Percentiles rank a stretch among this genome's conserved stretches.
Evolutionary conservation across 108 stramenopile genomes (phyloP).

Genomic region (Pseudonitzschia multiseries): DNA sequence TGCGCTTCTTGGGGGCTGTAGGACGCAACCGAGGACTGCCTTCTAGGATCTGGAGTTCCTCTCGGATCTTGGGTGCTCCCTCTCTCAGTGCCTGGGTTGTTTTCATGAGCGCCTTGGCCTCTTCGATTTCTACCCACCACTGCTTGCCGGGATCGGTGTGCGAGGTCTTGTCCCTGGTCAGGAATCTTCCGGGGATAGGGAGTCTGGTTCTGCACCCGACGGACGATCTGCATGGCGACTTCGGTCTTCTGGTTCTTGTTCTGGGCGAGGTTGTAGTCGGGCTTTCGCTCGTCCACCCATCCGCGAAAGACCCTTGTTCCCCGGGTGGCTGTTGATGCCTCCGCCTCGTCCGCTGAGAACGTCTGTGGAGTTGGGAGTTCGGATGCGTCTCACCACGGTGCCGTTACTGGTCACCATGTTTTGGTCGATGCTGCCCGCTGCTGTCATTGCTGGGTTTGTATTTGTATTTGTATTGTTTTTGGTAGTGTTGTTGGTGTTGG

Average conservation of each 20-base stretch:
- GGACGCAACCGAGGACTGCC: not conserved
- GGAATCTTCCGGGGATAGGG: conserved; percentile 74
- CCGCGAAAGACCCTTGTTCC: conserved; percentile 72
- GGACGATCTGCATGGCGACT: conserved; percentile 64
- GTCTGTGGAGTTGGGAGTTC: conserved; percentile 33
- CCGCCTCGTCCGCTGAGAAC: conserved; percentile 82
- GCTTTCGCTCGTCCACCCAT: conserved; percentile 69
- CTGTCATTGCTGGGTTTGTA: not conserved
- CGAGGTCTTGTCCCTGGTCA: conserved; percentile 45
- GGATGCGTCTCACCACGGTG: conserved; percentile 18
- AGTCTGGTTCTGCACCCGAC: conserved; percentile 37
- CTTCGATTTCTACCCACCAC: conserved; percentile 78
- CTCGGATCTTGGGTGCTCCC: conserved; percentile 78
- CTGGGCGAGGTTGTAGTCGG: conserved; percentile 67
- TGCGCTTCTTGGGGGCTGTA: not conserved
- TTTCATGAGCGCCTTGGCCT: conserved; percentile 71
- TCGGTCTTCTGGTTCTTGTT: conserved; percentile 69
- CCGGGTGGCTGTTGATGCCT: conserved; percentile 74
- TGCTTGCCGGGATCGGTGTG: conserved; percentile 6
- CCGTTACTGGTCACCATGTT: conserved; percentile 8
- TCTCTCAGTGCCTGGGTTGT: conserved; percentile 83
- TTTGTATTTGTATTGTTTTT: not conserved
- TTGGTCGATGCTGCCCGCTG: not conserved
- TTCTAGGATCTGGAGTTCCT: conserved; percentile 31
- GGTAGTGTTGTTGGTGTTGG: too few species aligned